Conservation (phyloP, 345 rosid genomes). For the Nephelium lappaceum region DNA sequence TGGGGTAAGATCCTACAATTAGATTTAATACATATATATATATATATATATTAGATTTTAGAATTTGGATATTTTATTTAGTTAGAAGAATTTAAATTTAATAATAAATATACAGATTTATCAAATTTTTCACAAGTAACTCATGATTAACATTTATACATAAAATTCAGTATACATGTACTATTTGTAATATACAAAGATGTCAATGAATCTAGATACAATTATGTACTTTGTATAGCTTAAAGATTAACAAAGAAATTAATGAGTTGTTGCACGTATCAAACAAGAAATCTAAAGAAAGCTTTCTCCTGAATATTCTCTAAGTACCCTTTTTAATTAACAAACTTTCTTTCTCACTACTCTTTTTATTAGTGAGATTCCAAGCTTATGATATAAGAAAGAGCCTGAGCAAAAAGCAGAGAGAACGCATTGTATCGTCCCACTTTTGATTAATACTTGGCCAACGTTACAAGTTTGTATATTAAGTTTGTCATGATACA, state of each 20-base stretch:
- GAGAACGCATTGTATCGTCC: neutral
- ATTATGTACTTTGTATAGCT: neutral
- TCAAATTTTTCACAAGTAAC: neutral
- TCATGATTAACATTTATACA: too few species aligned
- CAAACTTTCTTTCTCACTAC: neutral
- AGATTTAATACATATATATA: too few species aligned
- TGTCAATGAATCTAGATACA: neutral
- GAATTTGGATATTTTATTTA: too few species aligned
- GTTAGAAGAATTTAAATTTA: too few species aligned
- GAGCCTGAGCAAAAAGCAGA: neutral
- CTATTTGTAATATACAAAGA: neutral
- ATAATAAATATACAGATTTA: too few species aligned
- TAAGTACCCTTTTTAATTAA: neutral
- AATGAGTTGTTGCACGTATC: neutral
- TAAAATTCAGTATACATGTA: too few species aligned
- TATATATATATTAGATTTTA: too few species aligned
- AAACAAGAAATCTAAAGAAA: neutral
- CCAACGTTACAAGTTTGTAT: neutral
- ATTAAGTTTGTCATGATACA: neutral
- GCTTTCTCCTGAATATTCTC: neutral
- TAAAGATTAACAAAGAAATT: neutral
- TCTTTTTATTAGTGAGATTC: slow-evolving; percentile 5
- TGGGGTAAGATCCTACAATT: too few species aligned
- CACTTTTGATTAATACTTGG: neutral
- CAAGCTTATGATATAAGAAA: neutral